Conservation (phyloP, 108 stramenopile genomes). For the Nannochloropsis gaditana region DNA sequence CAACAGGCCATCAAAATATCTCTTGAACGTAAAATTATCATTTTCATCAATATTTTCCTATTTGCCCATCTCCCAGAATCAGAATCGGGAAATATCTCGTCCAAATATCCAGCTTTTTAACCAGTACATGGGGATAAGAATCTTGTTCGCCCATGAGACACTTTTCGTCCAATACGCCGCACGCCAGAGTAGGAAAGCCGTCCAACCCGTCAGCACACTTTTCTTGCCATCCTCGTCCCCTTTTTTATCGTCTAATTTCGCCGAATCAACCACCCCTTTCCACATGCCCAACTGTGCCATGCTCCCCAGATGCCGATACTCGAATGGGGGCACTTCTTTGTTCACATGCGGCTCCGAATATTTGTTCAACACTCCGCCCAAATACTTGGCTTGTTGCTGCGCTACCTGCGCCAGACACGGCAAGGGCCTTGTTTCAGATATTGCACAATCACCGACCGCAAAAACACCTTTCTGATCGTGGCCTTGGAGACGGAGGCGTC, state of each 20-base stretch:
- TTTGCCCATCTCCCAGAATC: not conserved
- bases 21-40: no score
- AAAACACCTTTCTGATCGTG: constrained; percentile 71
- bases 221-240: constrained; percentile 4
- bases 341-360: not conserved
- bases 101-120: constrained; percentile 86
- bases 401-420: constrained; percentile 85
- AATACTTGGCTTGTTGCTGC: constrained; percentile 71
- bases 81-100: constrained; percentile 73
- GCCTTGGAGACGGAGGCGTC: constrained; percentile 71
- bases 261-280: constrained; percentile 58
- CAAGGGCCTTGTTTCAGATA: constrained; percentile 57
- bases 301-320: constrained; percentile 64
- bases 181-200: constrained; percentile 70
- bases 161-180: constrained; percentile 76
- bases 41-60: no score
- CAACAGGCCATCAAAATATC: no score
- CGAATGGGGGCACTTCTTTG: constrained; percentile 61
- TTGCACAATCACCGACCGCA: constrained; percentile 86
- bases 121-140: constrained; percentile 95
- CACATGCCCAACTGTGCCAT: constrained; percentile 72
- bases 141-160: constrained; percentile 64
- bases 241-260: constrained; percentile 19
- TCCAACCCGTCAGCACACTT: constrained; percentile 52
- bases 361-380: not conserved